Evolutionary conservation across 306 rosid species (phyloP), one percentile per base, ranked within the genome.

Genomic region (Urtica urens): DNA sequence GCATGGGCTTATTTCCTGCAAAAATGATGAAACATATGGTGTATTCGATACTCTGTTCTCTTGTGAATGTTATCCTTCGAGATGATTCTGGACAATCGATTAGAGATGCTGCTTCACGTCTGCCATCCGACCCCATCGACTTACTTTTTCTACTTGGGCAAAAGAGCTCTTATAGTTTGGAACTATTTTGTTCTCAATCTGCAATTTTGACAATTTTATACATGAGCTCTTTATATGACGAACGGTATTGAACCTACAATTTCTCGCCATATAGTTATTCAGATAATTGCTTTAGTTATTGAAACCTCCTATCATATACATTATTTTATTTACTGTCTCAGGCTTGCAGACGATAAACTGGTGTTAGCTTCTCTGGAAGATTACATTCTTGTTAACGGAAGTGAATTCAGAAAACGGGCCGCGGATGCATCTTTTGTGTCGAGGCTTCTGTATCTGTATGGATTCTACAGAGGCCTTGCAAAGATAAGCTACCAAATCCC

Each of bases 281-380:
- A 60, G 43, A 13, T 44, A 21, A 16, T 10, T 42, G 18, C 24
- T 2, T 15, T 30, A 38, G 19, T 55, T 1, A 1, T n/a, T 1
- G 7, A 28, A 33, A 31, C 17, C 6, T 9, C 34, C 18, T 15
- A 14, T 49, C 75, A 51, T 72, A 69, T 23, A 7, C 7, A 31
- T 31, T 10, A 41, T 41, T 61, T 47, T 48, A 49, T 47, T 55
- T 40, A 63, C 58, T 38, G 69, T 53, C 55, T 72, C 84, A 84
- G 95, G 41, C 72, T 90, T 63, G 94, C 87, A 24, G 97, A 90
- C 71, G 97, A 81, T 61, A 84, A 81, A 66, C 54, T 82, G 72
- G 81, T 81, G 60, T 73, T 84, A 59, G 76, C 84, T 51, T 90
- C 92, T 55, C 72, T 90, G 38, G 97, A 90, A 55, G 86, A 79